Evolutionary conservation across 2,329 filamentous ascomycete genomes (phyloP).

Genomic region (Fonsecaea monophora): DNA sequence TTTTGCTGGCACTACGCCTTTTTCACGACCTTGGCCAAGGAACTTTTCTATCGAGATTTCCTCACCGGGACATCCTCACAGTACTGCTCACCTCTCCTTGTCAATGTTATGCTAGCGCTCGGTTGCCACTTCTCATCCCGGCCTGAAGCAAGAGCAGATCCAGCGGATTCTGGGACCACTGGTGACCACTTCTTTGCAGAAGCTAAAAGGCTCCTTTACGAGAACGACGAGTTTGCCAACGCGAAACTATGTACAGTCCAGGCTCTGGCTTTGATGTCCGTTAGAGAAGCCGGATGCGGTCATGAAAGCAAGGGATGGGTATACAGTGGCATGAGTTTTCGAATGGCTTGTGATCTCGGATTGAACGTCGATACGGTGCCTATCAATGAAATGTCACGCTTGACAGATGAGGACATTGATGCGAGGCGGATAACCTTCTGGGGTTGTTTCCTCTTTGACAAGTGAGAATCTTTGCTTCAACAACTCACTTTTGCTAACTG

Average conservation of each 20-base stretch:
- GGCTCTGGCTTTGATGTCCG: constrained; percentile 92
- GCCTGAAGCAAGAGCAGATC: constrained; percentile 72
- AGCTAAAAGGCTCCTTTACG: constrained; percentile 85
- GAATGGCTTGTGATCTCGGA: constrained; percentile 94
- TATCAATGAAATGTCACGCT: constrained; percentile 64
- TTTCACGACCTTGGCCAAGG: constrained; percentile 88
- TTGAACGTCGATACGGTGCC: constrained; percentile 82
- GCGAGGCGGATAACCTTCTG: constrained; percentile 91
- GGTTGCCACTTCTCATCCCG: constrained; percentile 91
- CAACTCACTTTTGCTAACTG: constrained; percentile 32
- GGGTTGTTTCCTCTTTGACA: constrained; percentile 98
- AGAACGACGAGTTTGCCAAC: constrained; percentile 91
- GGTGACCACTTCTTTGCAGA: constrained; percentile 97
- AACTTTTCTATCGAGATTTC: constrained; percentile 86
- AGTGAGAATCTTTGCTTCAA: constrained; percentile 55
- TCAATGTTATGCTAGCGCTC: constrained; percentile 91
- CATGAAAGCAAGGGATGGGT: constrained; percentile 97
- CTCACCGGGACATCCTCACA: constrained; percentile 70
- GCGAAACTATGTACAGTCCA: constrained; percentile 89
- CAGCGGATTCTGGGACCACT: constrained; percentile 80
- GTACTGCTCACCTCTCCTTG: constrained; percentile 87
- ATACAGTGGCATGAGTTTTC: constrained; percentile 97
- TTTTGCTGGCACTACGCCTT: constrained; percentile 98
- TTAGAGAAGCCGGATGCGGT: constrained; percentile 91
- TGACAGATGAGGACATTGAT: constrained; percentile 85